Conservation (phyloP, 2,329 filamentous ascomycete genomes). For the Fusarium sp. region DNA sequence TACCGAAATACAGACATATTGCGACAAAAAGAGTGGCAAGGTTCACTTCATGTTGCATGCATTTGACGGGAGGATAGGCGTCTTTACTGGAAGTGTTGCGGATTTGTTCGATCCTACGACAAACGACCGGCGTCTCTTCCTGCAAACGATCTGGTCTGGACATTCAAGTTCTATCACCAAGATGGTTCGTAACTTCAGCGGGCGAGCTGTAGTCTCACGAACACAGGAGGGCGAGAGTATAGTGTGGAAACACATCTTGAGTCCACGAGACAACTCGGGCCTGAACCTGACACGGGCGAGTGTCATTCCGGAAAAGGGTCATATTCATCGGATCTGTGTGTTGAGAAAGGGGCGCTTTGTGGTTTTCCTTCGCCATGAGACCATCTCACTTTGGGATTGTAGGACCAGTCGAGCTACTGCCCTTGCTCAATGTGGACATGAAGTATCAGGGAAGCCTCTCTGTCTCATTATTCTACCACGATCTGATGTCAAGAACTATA, state of each 20-base stretch:
- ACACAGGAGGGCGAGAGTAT: conserved; percentile 85
- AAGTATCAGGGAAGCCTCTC: conserved; percentile 78
- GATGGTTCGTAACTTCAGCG: conserved; percentile 87
- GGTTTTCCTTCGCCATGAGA: conserved; percentile 81
- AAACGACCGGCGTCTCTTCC: conserved; percentile 71
- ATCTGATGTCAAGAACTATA: conserved; percentile 68
- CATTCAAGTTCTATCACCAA: conserved; percentile 87
- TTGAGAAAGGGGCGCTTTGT: conserved; percentile 84
- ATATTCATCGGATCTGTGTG: conserved; percentile 86
- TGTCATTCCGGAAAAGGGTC: conserved; percentile 75
- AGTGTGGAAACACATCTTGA: conserved; percentile 81
- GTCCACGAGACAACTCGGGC: conserved; percentile 57
- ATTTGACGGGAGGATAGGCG: conserved; percentile 87
- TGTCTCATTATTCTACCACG: conserved; percentile 84
- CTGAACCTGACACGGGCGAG: conserved; percentile 74
- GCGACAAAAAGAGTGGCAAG: conserved; percentile 73
- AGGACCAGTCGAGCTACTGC: conserved; percentile 70
- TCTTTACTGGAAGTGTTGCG: conserved; percentile 84
- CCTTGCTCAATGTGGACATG: conserved; percentile 67
- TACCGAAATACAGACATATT: conserved; percentile 81
- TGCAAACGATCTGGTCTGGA: conserved; percentile 83
- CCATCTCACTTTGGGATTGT: conserved; percentile 86
- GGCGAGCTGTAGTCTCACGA: conserved; percentile 84
- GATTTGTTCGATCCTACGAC: conserved; percentile 83
- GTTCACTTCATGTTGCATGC: conserved; percentile 85